Evolutionary conservation across 768 basidiomycete species (phyloP), one percentile per base, ranked within the genome.

Genomic region (Pleurotus sapidus): DNA sequence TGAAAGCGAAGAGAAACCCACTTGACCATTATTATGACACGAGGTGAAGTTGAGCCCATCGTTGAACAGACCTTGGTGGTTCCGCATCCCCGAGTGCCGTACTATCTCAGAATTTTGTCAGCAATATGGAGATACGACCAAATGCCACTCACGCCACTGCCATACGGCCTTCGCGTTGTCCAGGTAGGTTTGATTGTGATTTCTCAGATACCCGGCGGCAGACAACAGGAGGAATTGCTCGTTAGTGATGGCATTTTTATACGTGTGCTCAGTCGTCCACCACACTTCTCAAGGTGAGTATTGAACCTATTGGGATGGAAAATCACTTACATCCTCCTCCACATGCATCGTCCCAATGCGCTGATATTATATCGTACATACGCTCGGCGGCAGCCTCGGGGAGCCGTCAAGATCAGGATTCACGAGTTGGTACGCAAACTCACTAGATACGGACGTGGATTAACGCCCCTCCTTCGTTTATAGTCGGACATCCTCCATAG

Each of bases 171-270:
- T 61, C 0, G 81, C 83, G 60, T 84, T 84, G 46, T 69, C 65
- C 25, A 83, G 73, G 61, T 77, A 84, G 8, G 70, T 66, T 20
- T 67, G 62, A 45, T 74, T 72, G 0, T 66, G 55, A 42, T 66
- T 72, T 30, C 77, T 68, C 24, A 77, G 60, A 61, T 77, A 82
- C 5, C 78, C 83, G 34, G 67, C 58, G 1, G 83, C 82, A 3
- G 82, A 83, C 5, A 76, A 71, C 30, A 78, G 67, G 14, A 84
- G 70, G 68, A 82, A 84, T 8, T 84, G 73, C 56, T 83, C 73
- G 61, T 84, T 84, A 18, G 83, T 84, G 58, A 85, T 77, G 8
- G 82, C 81, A 56, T 84, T 84, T 68, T 84, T 84, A 70, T 84
- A 84, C 0, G 73, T 77, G 60, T 80, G 77, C 15, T 70, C 81